Evolutionary conservation across 2,329 filamentous ascomycete species (phyloP).

Genomic region (Corniculantispora saksenae): DNA sequence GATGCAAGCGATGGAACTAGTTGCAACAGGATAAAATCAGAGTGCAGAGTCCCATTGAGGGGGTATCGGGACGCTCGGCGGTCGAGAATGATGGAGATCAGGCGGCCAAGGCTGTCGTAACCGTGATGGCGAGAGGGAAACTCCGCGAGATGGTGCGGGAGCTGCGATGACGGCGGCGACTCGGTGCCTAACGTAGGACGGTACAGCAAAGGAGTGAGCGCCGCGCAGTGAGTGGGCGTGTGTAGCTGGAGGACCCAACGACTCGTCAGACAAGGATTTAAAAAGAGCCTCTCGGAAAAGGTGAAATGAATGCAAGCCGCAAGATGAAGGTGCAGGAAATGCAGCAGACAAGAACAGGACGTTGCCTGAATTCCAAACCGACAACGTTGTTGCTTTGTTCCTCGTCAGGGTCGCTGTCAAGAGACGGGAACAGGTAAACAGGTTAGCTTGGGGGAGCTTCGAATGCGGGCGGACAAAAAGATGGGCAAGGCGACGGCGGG

Average conservation of each 20-base stretch:
- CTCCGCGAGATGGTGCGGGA: conserved; percentile 9
- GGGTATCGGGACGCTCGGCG: not conserved
- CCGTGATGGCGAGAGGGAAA: not conserved
- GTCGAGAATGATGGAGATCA: not conserved
- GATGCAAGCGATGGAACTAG: not conserved
- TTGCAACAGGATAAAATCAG: conserved; percentile 4
- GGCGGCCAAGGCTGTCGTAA: conserved; percentile 19
- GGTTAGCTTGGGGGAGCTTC: not conserved
- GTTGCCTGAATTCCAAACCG: not conserved
- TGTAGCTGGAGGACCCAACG: not conserved
- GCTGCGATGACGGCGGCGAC: conserved; percentile 19
- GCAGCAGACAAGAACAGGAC: not conserved
- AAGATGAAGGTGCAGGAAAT: not conserved
- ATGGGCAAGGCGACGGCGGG: not conserved
- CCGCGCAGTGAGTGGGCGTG: not conserved
- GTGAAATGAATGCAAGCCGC: not conserved
- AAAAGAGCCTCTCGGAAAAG: not conserved
- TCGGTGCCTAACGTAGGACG: conserved; percentile 19
- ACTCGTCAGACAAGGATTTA: not conserved
- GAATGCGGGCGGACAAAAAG: not conserved
- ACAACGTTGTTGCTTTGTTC: not conserved
- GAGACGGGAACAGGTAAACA: not conserved
- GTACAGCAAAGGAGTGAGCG: not conserved
- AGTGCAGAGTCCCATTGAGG: not conserved
- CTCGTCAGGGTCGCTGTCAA: not conserved